Base-by-base conservation (phyloP, 1,139 yeast species). In the Debaryomyces subglobosus region DNA sequence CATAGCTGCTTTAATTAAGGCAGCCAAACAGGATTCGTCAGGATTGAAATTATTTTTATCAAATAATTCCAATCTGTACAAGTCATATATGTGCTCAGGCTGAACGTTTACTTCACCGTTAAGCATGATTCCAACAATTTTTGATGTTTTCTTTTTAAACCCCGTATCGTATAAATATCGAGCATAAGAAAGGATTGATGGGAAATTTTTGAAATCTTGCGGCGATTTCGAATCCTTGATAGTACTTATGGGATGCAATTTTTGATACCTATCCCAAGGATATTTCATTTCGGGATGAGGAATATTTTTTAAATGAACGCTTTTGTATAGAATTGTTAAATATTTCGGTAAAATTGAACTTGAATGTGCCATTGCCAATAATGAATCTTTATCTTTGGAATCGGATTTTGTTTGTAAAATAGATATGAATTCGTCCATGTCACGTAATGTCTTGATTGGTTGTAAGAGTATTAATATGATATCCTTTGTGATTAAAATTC, bases 21-120 rank as follows among this genome's bases (percentile, higher is more conserved):
- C 81, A 3, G 63, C 52, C 1, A 83, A 52, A 29, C 81, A 72
- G 6, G 61, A 60, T 40, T 71, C 72, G 55, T 69, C 68, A 5
- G 82, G 74, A 1, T 49, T 21, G 4, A 60, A 41, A 13, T 52
- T 43, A 7, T 51, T 47, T 15, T 46, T 39, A 3, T 53, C 51
- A 3, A 49, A 24, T 0, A 71, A 50, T 39, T 70, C 69, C 13
- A 47, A 27, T 15, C 56, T 50, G 57, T 78, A 81, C 12, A 77
- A 51, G 0, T 59, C 49, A 55, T 65, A 77, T 0, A 80, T 59
- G 1, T 60, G 56, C 5, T 58, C 53, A 0, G 84, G 81, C 13
- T 70, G 63, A 1, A 67, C 50, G 9, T 62, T 57, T 1, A 78
- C 71, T 54, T 82, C 86, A 3, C 83, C 84, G 34, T 70, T 61